phyloP scores from a whole-genome alignment of 768 basidiomycete genomes.

The Erythrobasidium yunnanense region DNA sequence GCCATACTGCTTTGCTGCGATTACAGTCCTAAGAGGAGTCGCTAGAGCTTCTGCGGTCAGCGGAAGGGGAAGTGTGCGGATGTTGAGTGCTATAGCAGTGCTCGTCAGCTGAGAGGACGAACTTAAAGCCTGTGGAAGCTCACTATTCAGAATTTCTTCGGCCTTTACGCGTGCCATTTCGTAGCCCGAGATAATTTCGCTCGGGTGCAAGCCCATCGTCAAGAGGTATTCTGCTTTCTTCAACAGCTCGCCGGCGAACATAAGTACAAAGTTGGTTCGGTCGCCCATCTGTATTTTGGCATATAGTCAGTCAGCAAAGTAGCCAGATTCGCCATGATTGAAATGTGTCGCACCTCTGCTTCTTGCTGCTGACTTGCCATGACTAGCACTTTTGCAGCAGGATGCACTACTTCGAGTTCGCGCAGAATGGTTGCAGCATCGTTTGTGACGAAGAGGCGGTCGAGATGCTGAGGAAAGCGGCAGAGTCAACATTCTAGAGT shows the following conservation, averaged over 20 bases:
- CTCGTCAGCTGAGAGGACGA: conserved; percentile 47
- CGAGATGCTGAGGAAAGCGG: conserved; percentile 52
- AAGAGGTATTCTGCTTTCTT: conserved; percentile 86
- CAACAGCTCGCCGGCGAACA: conserved; percentile 85
- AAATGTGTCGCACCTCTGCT: conserved; percentile 55
- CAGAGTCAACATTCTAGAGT: no score
- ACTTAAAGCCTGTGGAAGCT: conserved; percentile 38
- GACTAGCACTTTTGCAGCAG: conserved; percentile 95
- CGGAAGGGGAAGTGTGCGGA: conserved; percentile 58
- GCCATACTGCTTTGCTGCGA: conserved; percentile 96
- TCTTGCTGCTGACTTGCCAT: conserved; percentile 98
- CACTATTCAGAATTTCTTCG: conserved; percentile 78
- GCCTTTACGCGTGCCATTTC: conserved; percentile 79
- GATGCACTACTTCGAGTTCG: conserved; percentile 96
- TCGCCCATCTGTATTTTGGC: conserved; percentile 69
- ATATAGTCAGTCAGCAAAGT: conserved; percentile 1
- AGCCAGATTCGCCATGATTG: background rate
- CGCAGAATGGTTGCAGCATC: conserved; percentile 98
- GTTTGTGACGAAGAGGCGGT: conserved; percentile 88
- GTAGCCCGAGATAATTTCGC: conserved; percentile 88
- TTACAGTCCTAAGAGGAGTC: conserved; percentile 72
- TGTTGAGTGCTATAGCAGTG: no score
- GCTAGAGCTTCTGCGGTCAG: conserved; percentile 59
- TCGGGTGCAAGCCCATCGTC: conserved; percentile 92
- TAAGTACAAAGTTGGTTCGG: conserved; percentile 87